Percentiles rank a stretch among this genome's conserved stretches.
These are phyloP conservation scores for Dichotomopilus funicola DNA, from an alignment of 2,329 filamentous ascomycete genomes.

Conservation along the genomic window DNA sequence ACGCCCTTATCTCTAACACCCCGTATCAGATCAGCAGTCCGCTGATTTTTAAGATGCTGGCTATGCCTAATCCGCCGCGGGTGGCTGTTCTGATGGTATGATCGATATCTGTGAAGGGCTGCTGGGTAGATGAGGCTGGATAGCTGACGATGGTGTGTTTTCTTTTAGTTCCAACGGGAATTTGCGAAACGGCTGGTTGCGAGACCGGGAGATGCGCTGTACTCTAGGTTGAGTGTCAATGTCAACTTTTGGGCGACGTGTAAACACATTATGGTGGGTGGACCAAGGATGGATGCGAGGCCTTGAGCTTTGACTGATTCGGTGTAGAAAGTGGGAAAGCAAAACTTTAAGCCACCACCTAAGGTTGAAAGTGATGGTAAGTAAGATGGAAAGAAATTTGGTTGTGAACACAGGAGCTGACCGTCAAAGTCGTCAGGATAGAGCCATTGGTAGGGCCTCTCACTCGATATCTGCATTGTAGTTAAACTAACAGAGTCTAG, in stretches of 20 bases:
- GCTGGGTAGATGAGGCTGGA: background rate
- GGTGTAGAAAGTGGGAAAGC: constrained; percentile 73
- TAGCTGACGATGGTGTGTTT: constrained; percentile 39
- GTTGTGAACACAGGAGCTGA: constrained; percentile 3
- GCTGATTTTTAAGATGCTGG: constrained; percentile 78
- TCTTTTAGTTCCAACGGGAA: constrained; percentile 77
- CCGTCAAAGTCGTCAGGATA: constrained; percentile 21
- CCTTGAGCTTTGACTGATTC: background rate
- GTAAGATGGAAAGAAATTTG: background rate
- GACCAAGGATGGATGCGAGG: too few relatives aligned
- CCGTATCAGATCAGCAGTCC: constrained; percentile 80
- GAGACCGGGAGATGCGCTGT: constrained; percentile 62
- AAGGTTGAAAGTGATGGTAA: constrained; percentile 89
- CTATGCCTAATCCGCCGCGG: constrained; percentile 72
- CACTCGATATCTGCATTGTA: too few relatives aligned
- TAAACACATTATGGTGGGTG: constrained; percentile 54
- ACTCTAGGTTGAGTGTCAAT: constrained; percentile 86
- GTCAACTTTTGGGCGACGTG: constrained; percentile 75
- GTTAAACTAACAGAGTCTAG: constrained; percentile 42
- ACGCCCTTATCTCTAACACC: constrained; percentile 74
- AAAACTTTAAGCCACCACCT: constrained; percentile 94
- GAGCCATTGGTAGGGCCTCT: constrained; percentile 23
- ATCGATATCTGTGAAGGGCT: too few relatives aligned
- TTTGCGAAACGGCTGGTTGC: constrained; percentile 88
- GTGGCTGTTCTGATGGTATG: constrained; percentile 63